Evolutionary conservation across 805 yeast species (phyloP).

Genomic region (Barnettozyma botsteinii): DNA sequence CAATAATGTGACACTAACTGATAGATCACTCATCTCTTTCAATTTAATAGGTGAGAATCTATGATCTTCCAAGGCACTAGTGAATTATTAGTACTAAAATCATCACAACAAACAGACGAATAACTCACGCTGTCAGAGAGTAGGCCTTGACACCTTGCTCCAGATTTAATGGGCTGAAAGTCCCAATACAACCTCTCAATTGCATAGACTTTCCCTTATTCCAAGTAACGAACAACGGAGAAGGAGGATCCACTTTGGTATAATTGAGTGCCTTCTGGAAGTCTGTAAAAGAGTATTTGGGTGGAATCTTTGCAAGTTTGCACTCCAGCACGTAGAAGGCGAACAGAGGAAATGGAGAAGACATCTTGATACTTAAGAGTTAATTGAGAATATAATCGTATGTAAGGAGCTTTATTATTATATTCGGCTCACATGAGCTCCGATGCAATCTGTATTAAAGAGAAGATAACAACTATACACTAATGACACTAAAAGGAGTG

Average conservation of each 20-base stretch:
- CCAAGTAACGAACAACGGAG: constrained; percentile 90
- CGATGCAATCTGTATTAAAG: too few species aligned
- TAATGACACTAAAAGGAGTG: too few species aligned
- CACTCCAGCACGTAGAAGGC: constrained; percentile 28
- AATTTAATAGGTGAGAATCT: constrained; percentile 62
- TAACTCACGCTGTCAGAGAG: constrained; percentile 48
- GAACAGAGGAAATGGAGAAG: constrained; percentile 22
- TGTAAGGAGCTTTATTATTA: too few species aligned
- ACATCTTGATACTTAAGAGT: too few species aligned
- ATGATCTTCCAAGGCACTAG: constrained; percentile 66
- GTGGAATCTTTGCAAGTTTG: not conserved
- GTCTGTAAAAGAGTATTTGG: constrained; percentile 10
- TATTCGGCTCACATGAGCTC: too few species aligned
- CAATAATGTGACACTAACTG: constrained; percentile 53
- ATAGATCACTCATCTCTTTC: constrained; percentile 48
- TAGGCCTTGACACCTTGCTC: constrained; percentile 57
- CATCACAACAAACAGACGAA: too few species aligned
- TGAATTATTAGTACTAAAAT: too few species aligned
- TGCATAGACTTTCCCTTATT: constrained; percentile 32
- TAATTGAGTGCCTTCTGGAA: constrained; percentile 12
- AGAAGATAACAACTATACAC: too few species aligned
- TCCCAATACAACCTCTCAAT: constrained; percentile 92
- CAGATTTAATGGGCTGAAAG: constrained; percentile 54
- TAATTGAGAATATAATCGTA: not conserved
- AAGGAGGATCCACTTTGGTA: constrained; percentile 15